These are phyloP conservation scores for Moricandia arvensis DNA, from an alignment of 345 rosid genomes.

Conservation along the genomic window DNA sequence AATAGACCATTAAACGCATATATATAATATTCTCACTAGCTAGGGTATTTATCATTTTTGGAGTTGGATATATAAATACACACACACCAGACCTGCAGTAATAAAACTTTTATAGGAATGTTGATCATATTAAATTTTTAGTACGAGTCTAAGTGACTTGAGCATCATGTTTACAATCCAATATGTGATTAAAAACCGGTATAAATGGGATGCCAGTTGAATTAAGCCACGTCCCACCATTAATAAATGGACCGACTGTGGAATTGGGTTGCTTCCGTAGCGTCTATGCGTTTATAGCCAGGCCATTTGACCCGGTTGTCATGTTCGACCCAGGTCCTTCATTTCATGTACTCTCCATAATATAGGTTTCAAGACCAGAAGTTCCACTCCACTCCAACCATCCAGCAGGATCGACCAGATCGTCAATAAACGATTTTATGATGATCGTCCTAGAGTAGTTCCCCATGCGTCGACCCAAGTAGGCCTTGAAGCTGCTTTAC, in stretches of 20 bases:
- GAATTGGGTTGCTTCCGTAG: constrained; percentile 57
- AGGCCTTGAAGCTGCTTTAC: constrained; percentile 49
- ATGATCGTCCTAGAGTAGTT: constrained; percentile 67
- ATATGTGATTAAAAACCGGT: constrained; percentile 25
- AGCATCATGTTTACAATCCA: not conserved
- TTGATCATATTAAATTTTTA: not conserved
- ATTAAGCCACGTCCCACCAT: constrained; percentile 67
- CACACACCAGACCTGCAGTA: not conserved
- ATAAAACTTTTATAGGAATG: not conserved
- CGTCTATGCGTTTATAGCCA: constrained; percentile 52
- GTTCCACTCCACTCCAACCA: constrained; percentile 67
- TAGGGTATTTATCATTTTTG: not conserved
- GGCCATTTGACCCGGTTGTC: constrained; percentile 71
- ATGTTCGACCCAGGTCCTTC: constrained; percentile 66
- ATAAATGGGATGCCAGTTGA: constrained; percentile 50
- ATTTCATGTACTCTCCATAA: constrained; percentile 76
- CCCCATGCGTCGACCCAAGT: constrained; percentile 81
- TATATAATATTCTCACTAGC: not conserved
- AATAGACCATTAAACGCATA: not conserved
- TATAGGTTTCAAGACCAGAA: constrained; percentile 59
- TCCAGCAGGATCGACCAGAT: constrained; percentile 63
- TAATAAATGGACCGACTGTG: constrained; percentile 56
- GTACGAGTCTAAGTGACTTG: not conserved
- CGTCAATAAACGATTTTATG: constrained; percentile 55
- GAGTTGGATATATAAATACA: not conserved